These are phyloP conservation scores for Sugiyamaella smithiae DNA, from an alignment of 805 yeast genomes.

Conservation along the genomic window DNA sequence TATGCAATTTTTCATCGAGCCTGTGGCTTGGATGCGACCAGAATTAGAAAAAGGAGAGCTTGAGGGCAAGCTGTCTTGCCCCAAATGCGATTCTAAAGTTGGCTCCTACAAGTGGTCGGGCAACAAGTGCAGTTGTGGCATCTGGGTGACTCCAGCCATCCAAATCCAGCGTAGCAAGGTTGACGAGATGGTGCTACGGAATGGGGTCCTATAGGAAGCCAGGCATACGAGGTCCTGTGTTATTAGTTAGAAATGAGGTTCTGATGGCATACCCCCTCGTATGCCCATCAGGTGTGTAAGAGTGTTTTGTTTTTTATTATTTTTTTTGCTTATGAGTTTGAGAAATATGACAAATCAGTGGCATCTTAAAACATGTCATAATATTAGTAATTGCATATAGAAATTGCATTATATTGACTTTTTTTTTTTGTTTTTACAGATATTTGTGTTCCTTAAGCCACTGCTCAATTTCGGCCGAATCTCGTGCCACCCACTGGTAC, in stretches of 20 bases:
- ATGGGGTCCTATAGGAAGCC: constrained; percentile 13
- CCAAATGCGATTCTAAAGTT: constrained; percentile 77
- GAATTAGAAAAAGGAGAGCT: constrained; percentile 71
- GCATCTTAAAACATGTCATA: neutral
- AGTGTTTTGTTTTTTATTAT: neutral
- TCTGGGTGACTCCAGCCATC: constrained; percentile 92
- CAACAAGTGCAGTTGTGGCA: constrained; percentile 88
- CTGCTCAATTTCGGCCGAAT: constrained; percentile 37
- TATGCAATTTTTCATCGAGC: constrained; percentile 86
- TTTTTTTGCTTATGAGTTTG: neutral
- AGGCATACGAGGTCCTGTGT: constrained; percentile 9
- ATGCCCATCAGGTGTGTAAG: neutral
- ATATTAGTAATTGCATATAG: neutral
- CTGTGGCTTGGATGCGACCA: constrained; percentile 85
- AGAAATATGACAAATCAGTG: too few relatives aligned
- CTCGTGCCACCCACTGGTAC: constrained; percentile 50
- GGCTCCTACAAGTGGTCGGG: constrained; percentile 97
- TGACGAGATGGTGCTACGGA: constrained; percentile 48
- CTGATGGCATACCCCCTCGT: neutral
- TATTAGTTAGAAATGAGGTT: constrained; percentile 1
- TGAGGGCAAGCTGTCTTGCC: constrained; percentile 86
- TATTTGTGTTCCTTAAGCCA: constrained; percentile 39
- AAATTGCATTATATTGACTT: neutral
- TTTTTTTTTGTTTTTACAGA: neutral
- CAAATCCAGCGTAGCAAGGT: constrained; percentile 78